A percentile compares a stretch with the other conserved stretches of the same genome.
phyloP scores from a whole-genome alignment of 1,284 basidiomycete species.

The Pterulicium gracile region DNA sequence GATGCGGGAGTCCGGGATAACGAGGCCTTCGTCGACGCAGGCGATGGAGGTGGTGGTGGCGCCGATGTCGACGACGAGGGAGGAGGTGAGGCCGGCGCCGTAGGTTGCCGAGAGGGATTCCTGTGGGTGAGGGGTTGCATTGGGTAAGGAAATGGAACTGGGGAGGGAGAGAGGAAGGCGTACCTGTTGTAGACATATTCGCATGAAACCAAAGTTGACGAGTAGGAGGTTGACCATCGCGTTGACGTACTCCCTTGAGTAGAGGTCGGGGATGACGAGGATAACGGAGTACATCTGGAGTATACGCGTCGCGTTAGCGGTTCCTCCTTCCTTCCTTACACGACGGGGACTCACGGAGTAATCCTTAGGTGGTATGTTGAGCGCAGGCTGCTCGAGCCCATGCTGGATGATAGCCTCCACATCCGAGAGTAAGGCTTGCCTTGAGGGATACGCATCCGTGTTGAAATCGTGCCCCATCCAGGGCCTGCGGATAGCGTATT shows the following conservation, averaged over 20 bases:
- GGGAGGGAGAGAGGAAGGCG: conserved; percentile 9
- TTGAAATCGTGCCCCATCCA: conserved; percentile 74
- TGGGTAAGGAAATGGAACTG: background rate
- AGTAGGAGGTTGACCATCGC: conserved; percentile 74
- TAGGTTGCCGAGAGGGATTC: conserved; percentile 92
- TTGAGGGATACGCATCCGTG: conserved; percentile 59
- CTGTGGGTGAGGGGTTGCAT: conserved; percentile 31
- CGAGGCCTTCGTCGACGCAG: conserved; percentile 92
- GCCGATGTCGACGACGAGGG: conserved; percentile 94
- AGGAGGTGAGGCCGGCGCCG: conserved; percentile 88
- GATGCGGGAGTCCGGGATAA: conserved; percentile 83
- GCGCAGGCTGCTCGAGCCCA: conserved; percentile 43
- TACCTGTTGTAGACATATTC: conserved; percentile 84
- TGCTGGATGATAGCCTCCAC: conserved; percentile 60
- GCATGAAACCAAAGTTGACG: conserved; percentile 81
- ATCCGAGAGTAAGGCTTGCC: conserved; percentile 66
- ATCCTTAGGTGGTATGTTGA: conserved; percentile 45
- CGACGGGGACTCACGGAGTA: conserved; percentile 48
- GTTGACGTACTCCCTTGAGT: conserved; percentile 76
- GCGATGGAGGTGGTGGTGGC: conserved; percentile 79
- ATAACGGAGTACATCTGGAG: conserved; percentile 77
- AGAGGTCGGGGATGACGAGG: conserved; percentile 89
- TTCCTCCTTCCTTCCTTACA: too few species aligned
- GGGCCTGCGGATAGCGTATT: conserved; percentile 71
- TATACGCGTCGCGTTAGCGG: conserved; percentile 4